Base-by-base conservation (phyloP, 1,284 basidiomycete species). In the Leccinum brunneo-olivaceum region DNA sequence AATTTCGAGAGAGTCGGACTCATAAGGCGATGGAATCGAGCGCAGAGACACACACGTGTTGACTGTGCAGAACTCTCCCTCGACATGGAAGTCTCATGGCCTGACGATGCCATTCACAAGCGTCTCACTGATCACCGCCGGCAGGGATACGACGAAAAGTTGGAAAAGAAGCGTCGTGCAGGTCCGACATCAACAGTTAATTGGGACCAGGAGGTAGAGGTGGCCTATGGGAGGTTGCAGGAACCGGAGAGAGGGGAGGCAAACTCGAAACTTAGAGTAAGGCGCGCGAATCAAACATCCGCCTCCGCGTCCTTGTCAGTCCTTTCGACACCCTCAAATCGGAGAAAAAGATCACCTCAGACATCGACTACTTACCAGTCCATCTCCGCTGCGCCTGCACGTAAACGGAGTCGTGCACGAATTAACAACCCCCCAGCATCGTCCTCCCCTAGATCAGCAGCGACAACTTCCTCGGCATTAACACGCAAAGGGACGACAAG, bases 101-200 rank as follows among this genome's bases (percentile, higher is more conserved):
- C 57, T 2, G 61, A 64, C 3, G 48, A 63, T 14, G 66, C 71
- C 35, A 56, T 75, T 12, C 67, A 72, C 51, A 67, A 71, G 38
- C 64, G 60, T 3, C 52, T 58, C 21, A 75, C 73, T 0, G 57
- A 60, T 23, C 59, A 69, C 1, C 63, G 65, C 30, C 58, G 55
- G 10, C 69, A 76, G 42, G 76, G 68, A 0, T 69, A 65, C 41
- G 55, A 66, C 0, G 71, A 77, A 43, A 77, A 75, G 49, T 38
- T 58, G 14, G 53, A 48, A 38, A 57, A 48, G 35, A 44, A 35
- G 15, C 50, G 29, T 27, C 44, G 43, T 4, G 36, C 41, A 6
- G 34, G 23, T 27, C 47, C 48, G 14, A 24, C 30, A 18, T 48
- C 50, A 9, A 45, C 60, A 6, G 44, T 34, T 11, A 25, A 47